Conservation (phyloP, 768 basidiomycete species). For the Leccinum boreale region DNA sequence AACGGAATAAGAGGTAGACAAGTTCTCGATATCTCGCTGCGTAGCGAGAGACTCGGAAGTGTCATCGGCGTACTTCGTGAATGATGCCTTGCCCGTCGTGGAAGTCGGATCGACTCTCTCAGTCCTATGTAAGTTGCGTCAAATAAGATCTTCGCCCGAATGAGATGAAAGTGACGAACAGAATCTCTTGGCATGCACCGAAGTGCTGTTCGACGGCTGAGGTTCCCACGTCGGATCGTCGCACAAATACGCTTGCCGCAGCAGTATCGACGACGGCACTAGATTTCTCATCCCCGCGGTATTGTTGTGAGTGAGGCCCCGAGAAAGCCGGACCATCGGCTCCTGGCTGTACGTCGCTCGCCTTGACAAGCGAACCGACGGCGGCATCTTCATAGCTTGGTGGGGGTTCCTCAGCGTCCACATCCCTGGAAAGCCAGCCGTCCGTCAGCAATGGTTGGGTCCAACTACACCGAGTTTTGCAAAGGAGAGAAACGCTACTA, state of each 20-base stretch:
- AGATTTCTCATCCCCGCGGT: not conserved
- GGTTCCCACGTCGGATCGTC: not conserved
- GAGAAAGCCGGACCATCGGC: not conserved
- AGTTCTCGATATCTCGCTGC: not conserved
- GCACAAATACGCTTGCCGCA: not conserved
- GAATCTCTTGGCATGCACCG: not conserved
- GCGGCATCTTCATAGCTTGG: slow-evolving; percentile 13
- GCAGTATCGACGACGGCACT: not conserved
- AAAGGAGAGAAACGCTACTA: not conserved
- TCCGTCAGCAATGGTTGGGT: not conserved
- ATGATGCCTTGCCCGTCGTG: not conserved
- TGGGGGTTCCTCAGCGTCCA: slow-evolving; percentile 4
- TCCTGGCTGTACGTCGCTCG: no score
- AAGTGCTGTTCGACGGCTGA: not conserved
- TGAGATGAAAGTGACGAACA: not conserved
- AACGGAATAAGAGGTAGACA: not conserved
- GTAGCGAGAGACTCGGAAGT: not conserved
- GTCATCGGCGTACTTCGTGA: not conserved
- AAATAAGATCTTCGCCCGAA: not conserved
- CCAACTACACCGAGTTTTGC: not conserved
- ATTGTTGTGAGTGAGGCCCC: not conserved
- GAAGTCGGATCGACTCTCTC: not conserved
- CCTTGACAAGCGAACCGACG: not conserved
- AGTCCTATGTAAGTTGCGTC: not conserved
- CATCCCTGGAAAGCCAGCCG: not conserved